phyloP scores from a whole-genome alignment of 2,329 filamentous ascomycete species.

The Aspergillus novofumigatus region DNA sequence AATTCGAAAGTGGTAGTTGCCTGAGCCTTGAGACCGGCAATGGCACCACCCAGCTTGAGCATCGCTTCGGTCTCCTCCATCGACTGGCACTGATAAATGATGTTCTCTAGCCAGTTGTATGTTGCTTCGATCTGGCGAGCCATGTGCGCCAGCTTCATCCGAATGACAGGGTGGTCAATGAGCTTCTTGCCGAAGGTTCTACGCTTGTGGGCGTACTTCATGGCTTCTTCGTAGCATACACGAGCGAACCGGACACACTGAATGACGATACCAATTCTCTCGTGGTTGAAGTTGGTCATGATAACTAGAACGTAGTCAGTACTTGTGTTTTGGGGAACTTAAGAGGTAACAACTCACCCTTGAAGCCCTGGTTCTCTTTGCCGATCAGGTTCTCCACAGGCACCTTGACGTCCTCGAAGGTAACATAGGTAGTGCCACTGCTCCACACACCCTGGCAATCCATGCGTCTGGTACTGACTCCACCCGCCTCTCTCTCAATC shows the following conservation, averaged over 20 bases:
- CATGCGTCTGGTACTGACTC: slow-evolving; percentile 91
- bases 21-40: slow-evolving; percentile 91
- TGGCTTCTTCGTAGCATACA: slow-evolving; percentile 92
- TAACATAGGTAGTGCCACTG: slow-evolving; percentile 92
- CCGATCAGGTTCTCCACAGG: slow-evolving; percentile 98
- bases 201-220: slow-evolving; percentile 97
- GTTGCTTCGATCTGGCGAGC: slow-evolving; percentile 93
- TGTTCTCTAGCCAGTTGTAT: slow-evolving; percentile 95
- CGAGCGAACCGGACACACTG: slow-evolving; percentile 93
- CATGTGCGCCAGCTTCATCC: slow-evolving; percentile 97
- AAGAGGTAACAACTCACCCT: slow-evolving; percentile 48
- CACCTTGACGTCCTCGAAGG: slow-evolving; percentile 98
- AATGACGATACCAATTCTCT: slow-evolving; percentile 97
- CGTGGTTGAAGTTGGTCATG: slow-evolving; percentile 99
- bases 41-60: slow-evolving; percentile 90
- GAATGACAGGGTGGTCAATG: slow-evolving; percentile 94
- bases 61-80: slow-evolving; percentile 96
- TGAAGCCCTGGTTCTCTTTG: slow-evolving; percentile 97
- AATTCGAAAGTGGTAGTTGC: slow-evolving; percentile 94
- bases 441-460: slow-evolving; percentile 98
- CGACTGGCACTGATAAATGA: slow-evolving; percentile 86
- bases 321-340: neutral
- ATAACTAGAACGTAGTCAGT: slow-evolving; percentile 57
- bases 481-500: slow-evolving; percentile 78
- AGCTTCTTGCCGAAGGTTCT: slow-evolving; percentile 94